phyloP scores from a whole-genome alignment of 2,329 filamentous ascomycete species.

The Pyrenophora teres region DNA sequence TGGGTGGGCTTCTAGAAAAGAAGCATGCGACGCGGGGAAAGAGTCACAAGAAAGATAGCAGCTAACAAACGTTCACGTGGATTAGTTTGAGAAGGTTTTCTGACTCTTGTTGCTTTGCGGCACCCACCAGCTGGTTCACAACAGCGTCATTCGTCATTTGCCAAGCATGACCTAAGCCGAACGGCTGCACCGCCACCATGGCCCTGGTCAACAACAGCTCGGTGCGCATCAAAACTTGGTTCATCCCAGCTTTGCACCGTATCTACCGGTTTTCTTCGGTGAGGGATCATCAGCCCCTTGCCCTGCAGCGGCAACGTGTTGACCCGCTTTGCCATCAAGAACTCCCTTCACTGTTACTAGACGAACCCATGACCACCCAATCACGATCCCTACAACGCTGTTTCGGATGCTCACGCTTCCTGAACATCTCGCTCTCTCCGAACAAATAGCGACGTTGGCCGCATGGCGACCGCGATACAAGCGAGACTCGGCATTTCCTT shows the following conservation, averaged over 20 bases:
- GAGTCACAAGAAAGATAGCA: constrained; percentile 13
- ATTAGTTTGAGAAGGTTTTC: constrained; percentile 11
- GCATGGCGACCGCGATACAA: background rate
- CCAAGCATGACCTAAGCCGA: constrained; percentile 10
- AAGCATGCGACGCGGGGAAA: constrained; percentile 6
- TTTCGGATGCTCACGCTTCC: constrained; percentile 22
- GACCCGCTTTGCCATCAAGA: constrained; percentile 38
- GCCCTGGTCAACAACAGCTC: background rate
- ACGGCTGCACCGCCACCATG: constrained; percentile 17
- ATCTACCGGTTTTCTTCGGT: constrained; percentile 18
- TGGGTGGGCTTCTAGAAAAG: background rate
- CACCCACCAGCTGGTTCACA: constrained; percentile 9
- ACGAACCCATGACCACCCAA: constrained; percentile 19
- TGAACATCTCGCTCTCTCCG: constrained; percentile 25
- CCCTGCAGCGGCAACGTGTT: constrained; percentile 38
- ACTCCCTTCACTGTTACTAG: constrained; percentile 15
- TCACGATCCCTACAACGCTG: constrained; percentile 11
- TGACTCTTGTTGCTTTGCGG: constrained; percentile 9
- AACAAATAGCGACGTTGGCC: constrained; percentile 11
- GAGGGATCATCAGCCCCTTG: constrained; percentile 27
- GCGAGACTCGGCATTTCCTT: background rate
- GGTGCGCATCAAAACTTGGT: constrained; percentile 10
- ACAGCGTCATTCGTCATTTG: constrained; percentile 14
- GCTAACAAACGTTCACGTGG: constrained; percentile 8
- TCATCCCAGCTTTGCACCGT: constrained; percentile 7